phyloP scores from a whole-genome alignment of 306 rosid species.

The Vicia sativa region DNA sequence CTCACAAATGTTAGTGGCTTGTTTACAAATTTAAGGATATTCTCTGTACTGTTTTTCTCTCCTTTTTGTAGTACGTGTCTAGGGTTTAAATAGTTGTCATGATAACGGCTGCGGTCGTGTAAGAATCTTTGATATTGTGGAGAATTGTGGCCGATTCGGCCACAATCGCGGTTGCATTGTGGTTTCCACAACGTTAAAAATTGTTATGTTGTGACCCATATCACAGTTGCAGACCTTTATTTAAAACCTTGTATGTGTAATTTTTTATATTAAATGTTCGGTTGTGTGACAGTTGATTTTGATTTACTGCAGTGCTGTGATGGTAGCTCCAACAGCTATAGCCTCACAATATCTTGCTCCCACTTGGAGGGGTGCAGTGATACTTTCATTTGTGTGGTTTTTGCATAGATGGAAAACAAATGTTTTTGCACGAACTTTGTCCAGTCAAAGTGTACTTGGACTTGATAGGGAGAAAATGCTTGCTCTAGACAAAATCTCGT shows the following conservation, averaged over 20 bases:
- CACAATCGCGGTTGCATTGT: background rate
- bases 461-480: constrained; percentile 75
- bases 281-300: constrained; percentile 43
- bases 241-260: background rate
- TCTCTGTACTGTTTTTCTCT: background rate
- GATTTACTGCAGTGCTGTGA: constrained; percentile 62
- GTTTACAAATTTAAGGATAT: constrained; percentile 26
- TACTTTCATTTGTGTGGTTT: constrained; percentile 87
- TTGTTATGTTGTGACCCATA: background rate
- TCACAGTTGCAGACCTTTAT: background rate
- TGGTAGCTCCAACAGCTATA: constrained; percentile 88
- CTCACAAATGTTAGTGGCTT: constrained; percentile 75
- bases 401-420: constrained; percentile 82
- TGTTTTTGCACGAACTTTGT: constrained; percentile 57
- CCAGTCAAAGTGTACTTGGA: constrained; percentile 44
- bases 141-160: background rate
- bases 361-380: constrained; percentile 78
- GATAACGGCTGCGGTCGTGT: background rate
- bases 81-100: background rate
- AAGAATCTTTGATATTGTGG: background rate
- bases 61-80: background rate
- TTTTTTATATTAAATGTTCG: constrained; percentile 17
- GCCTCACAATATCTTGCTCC: constrained; percentile 70
- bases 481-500: constrained; percentile 72
- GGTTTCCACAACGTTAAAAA: background rate